Evolutionary conservation across 306 rosid genomes (phyloP).

Genomic region (Senna tora): DNA sequence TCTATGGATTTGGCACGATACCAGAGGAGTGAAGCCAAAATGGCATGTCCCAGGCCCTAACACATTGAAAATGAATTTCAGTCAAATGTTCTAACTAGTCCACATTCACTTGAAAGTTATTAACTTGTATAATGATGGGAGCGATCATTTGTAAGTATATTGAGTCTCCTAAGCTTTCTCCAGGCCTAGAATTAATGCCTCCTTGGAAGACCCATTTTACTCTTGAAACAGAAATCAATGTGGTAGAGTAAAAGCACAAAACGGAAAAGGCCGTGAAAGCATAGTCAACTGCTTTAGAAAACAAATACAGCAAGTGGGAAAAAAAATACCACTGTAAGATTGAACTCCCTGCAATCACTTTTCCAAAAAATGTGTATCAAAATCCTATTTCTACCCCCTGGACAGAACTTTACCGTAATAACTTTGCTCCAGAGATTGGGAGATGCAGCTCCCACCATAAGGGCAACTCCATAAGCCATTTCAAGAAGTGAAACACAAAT

Average conservation of each 20-base stretch:
- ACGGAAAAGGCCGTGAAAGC: neutral
- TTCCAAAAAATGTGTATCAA: neutral
- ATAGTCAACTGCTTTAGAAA: slow-evolving; percentile 3
- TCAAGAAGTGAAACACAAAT: slow-evolving; percentile 83
- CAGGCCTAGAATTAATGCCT: slow-evolving; percentile 21
- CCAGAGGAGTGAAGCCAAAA: slow-evolving; percentile 73
- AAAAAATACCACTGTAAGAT: slow-evolving; percentile 6
- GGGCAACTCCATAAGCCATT: slow-evolving; percentile 78
- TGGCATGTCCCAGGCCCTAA: slow-evolving; percentile 76
- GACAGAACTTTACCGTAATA: slow-evolving; percentile 58
- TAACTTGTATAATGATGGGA: neutral
- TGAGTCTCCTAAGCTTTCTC: slow-evolving; percentile 37
- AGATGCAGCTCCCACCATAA: slow-evolving; percentile 77
- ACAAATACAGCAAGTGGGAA: slow-evolving; percentile 5
- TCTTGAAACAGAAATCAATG: slow-evolving; percentile 28
- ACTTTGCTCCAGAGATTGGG: slow-evolving; percentile 76
- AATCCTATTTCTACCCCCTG: slow-evolving; percentile 6
- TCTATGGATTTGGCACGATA: slow-evolving; percentile 81
- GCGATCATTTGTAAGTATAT: neutral
- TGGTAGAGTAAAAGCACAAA: neutral
- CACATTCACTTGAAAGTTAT: neutral
- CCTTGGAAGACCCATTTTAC: slow-evolving; percentile 17
- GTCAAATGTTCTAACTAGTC: slow-evolving; percentile 24
- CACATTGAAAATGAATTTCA: slow-evolving; percentile 36
- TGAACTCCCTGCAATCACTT: slow-evolving; percentile 12